These are phyloP conservation scores for Rubroshorea leprosula DNA, from an alignment of 345 rosid genomes.

Conservation along the genomic window DNA sequence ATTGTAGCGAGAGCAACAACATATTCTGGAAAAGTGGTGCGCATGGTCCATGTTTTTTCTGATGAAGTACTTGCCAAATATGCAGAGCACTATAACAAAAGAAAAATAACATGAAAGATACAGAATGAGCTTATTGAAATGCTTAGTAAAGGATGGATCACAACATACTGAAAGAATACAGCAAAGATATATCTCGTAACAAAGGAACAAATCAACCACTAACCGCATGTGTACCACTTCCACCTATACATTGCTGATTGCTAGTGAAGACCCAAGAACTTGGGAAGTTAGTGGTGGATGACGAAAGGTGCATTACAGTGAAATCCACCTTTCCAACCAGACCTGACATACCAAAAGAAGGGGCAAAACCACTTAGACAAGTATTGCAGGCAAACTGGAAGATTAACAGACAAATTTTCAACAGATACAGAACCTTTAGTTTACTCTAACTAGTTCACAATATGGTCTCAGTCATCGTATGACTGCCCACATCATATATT, in stretches of 20 bases:
- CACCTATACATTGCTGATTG: constrained; percentile 61
- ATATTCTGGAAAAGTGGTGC: constrained; percentile 90
- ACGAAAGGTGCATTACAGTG: constrained; percentile 89
- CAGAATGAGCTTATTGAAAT: constrained; percentile 12
- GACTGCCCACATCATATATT: background rate
- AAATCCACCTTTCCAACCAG: constrained; percentile 95
- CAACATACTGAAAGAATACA: background rate
- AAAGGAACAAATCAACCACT: constrained; percentile 9
- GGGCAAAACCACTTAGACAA: constrained; percentile 8
- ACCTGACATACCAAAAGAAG: constrained; percentile 42
- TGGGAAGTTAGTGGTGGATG: constrained; percentile 67
- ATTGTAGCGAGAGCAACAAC: constrained; percentile 97
- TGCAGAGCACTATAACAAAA: constrained; percentile 68
- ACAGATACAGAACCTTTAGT: background rate
- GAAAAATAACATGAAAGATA: constrained; percentile 5
- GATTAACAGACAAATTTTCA: background rate
- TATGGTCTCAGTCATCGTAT: background rate
- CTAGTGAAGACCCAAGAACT: constrained; percentile 55
- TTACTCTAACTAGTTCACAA: background rate
- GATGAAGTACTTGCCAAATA: constrained; percentile 60
- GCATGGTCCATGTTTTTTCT: constrained; percentile 97
- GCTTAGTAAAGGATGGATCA: background rate
- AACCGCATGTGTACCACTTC: constrained; percentile 59
- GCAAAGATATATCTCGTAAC: constrained; percentile 1
- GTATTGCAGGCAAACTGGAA: constrained; percentile 1